These are phyloP conservation scores for Viola pubescens DNA, from an alignment of 441 rosid species.

Conservation along the genomic window DNA sequence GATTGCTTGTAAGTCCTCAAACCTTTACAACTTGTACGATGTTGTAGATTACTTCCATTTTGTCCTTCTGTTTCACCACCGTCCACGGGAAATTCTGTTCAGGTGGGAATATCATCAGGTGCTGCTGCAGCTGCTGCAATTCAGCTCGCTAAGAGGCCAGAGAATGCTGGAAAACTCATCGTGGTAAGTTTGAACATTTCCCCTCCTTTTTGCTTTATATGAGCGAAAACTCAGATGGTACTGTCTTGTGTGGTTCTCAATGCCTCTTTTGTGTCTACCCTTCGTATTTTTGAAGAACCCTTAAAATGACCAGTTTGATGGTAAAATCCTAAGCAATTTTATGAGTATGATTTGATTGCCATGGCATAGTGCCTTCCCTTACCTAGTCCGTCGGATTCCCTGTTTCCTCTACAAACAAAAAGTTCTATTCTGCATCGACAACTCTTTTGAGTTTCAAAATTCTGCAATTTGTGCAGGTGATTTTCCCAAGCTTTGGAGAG, in stretches of 20 bases:
- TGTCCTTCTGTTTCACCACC: constrained; percentile 2
- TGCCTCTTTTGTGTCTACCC: too few species aligned
- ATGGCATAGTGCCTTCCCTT: too few species aligned
- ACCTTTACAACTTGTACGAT: neutral
- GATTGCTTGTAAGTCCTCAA: constrained; percentile 61
- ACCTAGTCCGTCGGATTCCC: neutral
- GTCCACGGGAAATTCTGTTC: constrained; percentile 4
- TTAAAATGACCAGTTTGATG: too few species aligned
- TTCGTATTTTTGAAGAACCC: too few species aligned
- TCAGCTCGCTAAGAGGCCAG: constrained; percentile 69
- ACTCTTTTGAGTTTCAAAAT: neutral
- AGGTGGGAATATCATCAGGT: constrained; percentile 94
- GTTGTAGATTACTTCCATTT: neutral
- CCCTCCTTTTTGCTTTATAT: neutral
- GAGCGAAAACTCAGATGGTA: neutral
- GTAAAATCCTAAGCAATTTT: neutral
- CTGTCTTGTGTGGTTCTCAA: too few species aligned
- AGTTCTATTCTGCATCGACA: neutral
- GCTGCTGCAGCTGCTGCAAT: constrained; percentile 83
- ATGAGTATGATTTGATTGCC: neutral
- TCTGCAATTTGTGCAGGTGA: constrained; percentile 27
- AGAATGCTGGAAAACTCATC: constrained; percentile 49
- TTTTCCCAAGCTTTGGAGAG: constrained; percentile 74
- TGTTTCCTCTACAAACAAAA: neutral
- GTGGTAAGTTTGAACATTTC: constrained; percentile 36